Base-by-base conservation (phyloP, 768 basidiomycete species). In the Chalciporus sphaerocephalus region DNA sequence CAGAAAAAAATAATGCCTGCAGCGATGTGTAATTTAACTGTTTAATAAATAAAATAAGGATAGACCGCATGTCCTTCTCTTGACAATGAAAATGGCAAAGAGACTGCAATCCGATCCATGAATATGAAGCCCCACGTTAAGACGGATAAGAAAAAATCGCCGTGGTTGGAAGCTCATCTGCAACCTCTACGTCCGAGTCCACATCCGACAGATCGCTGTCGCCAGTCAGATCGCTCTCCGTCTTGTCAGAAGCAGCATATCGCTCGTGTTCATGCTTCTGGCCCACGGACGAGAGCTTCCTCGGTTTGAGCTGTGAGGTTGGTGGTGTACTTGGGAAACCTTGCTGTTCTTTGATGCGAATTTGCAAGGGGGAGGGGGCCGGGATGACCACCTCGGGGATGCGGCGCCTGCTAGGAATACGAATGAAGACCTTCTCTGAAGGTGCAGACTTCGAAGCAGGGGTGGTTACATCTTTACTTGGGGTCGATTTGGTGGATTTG, bases 31-130 rank as follows among this genome's bases (percentile, higher is more conserved):
- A 57, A 32, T 42, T 30, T 51, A 37, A 39, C 17, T 25, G 21
- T 41, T 43, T 34, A 42, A 54, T 65, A 67, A 58, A 67, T 66
- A 67, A 43, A 60, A 65, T 65, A 65, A 65, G 51, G 56, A 65
- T 65, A 65, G 40, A 28, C 39, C 40, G 46, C 43, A 34, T 50
- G 55, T 57, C 48, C 47, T 18, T 40, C 28, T 22, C n/a, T n/a
- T n/a, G n/a, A n/a, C n/a, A n/a, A n/a, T 13, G 16, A 45, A 42
- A 50, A 43, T 47, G 20, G 24, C 45, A 46, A 28, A 13, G 36
- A 47, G 25, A 55, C 28, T 30, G 38, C 38, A 44, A 35, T 56
- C 53, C 30, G 44, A 47, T 20, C 34, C 38, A 22, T 38, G 48
- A 40, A 38, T 33, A 24, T 47, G 50, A 38, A 47, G 20, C 37